A percentile compares a stretch with the other conserved stretches of the same genome.
Conservation (phyloP, 345 rosid species). For the Citrus unshiu region DNA sequence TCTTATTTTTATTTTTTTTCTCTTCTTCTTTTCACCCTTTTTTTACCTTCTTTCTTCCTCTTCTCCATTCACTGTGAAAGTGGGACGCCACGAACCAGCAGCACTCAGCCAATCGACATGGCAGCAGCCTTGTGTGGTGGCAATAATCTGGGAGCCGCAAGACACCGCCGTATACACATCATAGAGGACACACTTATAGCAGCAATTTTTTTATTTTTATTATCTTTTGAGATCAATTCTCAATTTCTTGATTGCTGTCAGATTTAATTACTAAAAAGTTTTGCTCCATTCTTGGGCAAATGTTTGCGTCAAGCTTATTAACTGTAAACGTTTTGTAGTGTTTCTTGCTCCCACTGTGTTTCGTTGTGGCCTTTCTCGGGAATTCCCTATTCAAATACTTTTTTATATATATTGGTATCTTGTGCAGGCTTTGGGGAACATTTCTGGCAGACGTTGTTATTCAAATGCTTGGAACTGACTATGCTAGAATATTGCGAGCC, state of each 20-base stretch:
- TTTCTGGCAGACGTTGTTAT: conserved; percentile 88
- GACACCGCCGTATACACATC: neutral
- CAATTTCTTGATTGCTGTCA: neutral
- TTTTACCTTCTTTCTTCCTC: too few relatives aligned
- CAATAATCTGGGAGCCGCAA: too few relatives aligned
- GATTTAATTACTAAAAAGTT: neutral
- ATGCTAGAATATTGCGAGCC: conserved; percentile 88
- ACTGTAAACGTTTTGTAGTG: neutral
- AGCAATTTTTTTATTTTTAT: neutral
- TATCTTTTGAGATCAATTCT: too few relatives aligned
- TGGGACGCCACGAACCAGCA: too few relatives aligned
- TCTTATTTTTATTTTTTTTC: too few relatives aligned
- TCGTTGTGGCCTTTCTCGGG: neutral
- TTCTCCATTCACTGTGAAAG: too few relatives aligned
- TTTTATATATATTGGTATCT: neutral
- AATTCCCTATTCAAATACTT: neutral
- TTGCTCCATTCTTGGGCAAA: neutral
- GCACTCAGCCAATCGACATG: too few relatives aligned
- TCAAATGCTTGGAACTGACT: conserved; percentile 98
- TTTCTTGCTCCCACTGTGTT: neutral
- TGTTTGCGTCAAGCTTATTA: neutral
- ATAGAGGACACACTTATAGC: neutral
- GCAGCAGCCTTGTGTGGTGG: too few relatives aligned
- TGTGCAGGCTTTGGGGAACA: conserved; percentile 91
- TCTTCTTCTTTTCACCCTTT: too few relatives aligned